Percentiles rank a stretch among this genome's conserved stretches.
These are phyloP conservation scores for Russula brevipes DNA, from an alignment of 768 basidiomycete species.

Conservation along the genomic window DNA sequence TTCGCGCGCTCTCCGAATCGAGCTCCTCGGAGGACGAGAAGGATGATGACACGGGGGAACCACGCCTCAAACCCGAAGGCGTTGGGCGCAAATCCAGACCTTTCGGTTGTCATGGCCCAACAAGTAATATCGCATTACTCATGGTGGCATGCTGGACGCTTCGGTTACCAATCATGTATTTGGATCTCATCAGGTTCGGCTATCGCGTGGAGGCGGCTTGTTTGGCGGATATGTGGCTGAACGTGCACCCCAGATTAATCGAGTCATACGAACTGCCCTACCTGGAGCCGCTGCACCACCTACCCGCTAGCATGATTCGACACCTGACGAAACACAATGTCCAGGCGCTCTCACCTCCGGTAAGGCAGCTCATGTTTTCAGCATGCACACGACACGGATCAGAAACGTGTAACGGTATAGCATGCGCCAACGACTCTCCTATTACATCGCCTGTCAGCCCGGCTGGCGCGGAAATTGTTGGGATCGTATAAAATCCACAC, in stretches of 20 bases:
- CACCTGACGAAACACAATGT: constrained; percentile 72
- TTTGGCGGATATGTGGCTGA: neutral
- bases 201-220: neutral
- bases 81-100: constrained; percentile 17
- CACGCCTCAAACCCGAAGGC: constrained; percentile 13
- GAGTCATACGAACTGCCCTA: constrained; percentile 77
- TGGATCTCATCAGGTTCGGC: constrained; percentile 63
- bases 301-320: constrained; percentile 55
- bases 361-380: constrained; percentile 35
- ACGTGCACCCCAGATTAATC: constrained; percentile 48
- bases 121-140: constrained; percentile 60
- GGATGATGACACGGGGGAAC: constrained; percentile 15
- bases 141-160: constrained; percentile 75
- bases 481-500: constrained; percentile 51
- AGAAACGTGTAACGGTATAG: constrained; percentile 30
- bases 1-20: constrained; percentile 38
- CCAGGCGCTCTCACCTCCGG: constrained; percentile 65
- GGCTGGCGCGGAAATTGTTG: constrained; percentile 55
- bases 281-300: constrained; percentile 58
- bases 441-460: constrained; percentile 58
- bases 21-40: constrained; percentile 33
- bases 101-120: constrained; percentile 36
- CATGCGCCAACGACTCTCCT: constrained; percentile 52
- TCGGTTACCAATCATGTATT: constrained; percentile 68
- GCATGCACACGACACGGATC: neutral